These are phyloP conservation scores for Trypanosoma boissoni DNA, from an alignment of 208 protist species.

Conservation along the genomic window DNA sequence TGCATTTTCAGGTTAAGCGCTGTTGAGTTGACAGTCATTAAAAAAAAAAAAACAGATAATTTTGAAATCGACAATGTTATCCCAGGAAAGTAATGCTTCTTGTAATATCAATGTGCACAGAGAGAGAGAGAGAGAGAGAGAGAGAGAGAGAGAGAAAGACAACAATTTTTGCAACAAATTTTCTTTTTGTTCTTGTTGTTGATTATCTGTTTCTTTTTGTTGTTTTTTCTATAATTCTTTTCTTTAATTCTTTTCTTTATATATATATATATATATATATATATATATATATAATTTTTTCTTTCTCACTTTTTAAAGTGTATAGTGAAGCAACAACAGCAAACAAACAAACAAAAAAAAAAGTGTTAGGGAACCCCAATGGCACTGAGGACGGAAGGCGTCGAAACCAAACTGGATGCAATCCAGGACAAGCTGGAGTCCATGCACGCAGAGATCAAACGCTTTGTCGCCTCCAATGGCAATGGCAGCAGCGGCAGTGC, in stretches of 20 bases:
- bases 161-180: not conserved
- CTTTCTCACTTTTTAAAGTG: not conserved
- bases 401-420: constrained; percentile 39
- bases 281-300: constrained; percentile 10
- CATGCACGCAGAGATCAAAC: constrained; percentile 58
- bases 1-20: constrained; percentile 25
- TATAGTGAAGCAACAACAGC: too few species aligned
- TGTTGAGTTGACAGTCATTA: not conserved
- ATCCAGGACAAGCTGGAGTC: constrained; percentile 45
- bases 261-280: constrained; percentile 5
- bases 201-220: constrained; percentile 11
- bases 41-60: too few species aligned
- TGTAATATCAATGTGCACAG: too few species aligned
- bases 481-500: too few species aligned
- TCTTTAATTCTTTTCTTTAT: not conserved
- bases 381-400: not conserved
- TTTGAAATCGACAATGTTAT: too few species aligned
- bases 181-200: constrained; percentile 7
- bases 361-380: not conserved
- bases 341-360: constrained; percentile 9
- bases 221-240: constrained; percentile 2
- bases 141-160: too few species aligned
- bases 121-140: too few species aligned
- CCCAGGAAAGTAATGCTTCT: too few species aligned
- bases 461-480: constrained; percentile 1